phyloP scores from a whole-genome alignment of 805 yeast genomes.

The Candida tallmaniae region DNA sequence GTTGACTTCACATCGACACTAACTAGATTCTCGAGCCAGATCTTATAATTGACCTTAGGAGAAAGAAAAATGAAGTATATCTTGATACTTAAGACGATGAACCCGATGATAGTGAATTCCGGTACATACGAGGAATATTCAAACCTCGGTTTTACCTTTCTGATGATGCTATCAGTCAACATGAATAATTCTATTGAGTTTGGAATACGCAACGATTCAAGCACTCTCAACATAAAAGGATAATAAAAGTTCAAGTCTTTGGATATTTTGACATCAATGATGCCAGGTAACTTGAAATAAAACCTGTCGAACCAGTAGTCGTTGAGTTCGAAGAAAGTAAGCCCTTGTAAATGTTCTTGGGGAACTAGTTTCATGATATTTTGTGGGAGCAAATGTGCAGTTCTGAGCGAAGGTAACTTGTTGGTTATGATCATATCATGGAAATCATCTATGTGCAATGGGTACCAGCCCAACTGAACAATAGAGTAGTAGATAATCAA shows the following conservation, averaged over 20 bases:
- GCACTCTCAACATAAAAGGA: slow-evolving; percentile 35
- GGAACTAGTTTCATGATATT: slow-evolving; percentile 34
- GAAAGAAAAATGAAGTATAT: slow-evolving; percentile 24
- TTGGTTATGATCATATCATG: slow-evolving; percentile 38
- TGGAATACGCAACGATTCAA: slow-evolving; percentile 43
- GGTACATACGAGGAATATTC: slow-evolving; percentile 21
- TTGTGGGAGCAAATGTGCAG: slow-evolving; percentile 37
- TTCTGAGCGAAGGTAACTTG: slow-evolving; percentile 46
- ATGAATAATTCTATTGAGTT: slow-evolving; percentile 45
- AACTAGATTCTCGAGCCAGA: slow-evolving; percentile 13
- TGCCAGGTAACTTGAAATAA: neutral
- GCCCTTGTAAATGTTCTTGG: neutral
- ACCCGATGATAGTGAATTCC: slow-evolving; percentile 31
- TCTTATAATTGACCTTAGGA: slow-evolving; percentile 12
- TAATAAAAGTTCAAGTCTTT: slow-evolving; percentile 21
- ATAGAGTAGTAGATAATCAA: slow-evolving; percentile 49
- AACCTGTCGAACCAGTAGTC: slow-evolving; percentile 2
- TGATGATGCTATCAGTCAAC: slow-evolving; percentile 21
- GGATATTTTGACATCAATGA: neutral
- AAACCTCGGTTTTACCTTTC: slow-evolving; percentile 1
- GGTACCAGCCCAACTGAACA: slow-evolving; percentile 40
- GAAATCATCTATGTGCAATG: slow-evolving; percentile 49
- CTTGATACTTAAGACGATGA: slow-evolving; percentile 28
- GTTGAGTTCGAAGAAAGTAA: slow-evolving; percentile 2
- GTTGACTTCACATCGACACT: slow-evolving; percentile 6